Evolutionary conservation across 371 early-diverging fungal genomes (phyloP), one percentile per base, ranked within the genome.

Genomic region (Apophysomyces elegans): DNA sequence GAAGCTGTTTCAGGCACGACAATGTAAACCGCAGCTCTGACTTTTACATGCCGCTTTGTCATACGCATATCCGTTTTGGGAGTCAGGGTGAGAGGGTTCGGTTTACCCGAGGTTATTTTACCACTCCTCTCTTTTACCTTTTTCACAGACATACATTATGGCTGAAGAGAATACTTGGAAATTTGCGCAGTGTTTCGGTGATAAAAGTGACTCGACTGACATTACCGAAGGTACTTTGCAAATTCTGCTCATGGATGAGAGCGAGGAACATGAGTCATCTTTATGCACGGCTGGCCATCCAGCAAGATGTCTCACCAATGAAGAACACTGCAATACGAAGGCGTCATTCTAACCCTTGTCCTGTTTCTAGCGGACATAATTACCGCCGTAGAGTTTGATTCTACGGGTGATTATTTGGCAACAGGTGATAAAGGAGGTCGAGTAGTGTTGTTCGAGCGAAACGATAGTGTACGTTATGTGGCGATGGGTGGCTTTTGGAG

Each of bases 151-250:
- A 73, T 59, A 79, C 80, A 69, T 39, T 67, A 68, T 41, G 41
- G 41, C 61, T 58, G 66, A 59, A 44, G 94, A 94, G 68, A 78
- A 84, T 70, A 86, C 87, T 41, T 97, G 97, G 97, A 95, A 91
- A 74, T 97, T 97, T 79, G 95, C 98, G 56, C 99, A 98, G 79
- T 98, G 97, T 83, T 99, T 99, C 87, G 99, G 98, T 65, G 99
- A 99, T 81, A 99, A 99, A 79, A 95, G 96, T 54, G 99, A 99
- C 62, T 90, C 95, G 61, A 95, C 96, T 64, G 98, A 97, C 82
- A 93, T 99, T 63, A 96, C 97, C 41, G 98, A 97, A 89, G 98
- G 98, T 96, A 89, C 36, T 37, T 16, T 50, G 18, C 54, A 9
- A 39, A 16, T 35, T 14, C 16, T 16, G 8, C 21, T 61, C 46